Base-by-base conservation (phyloP, 1,284 basidiomycete genomes). In the Fomitiporia mediterranea region DNA sequence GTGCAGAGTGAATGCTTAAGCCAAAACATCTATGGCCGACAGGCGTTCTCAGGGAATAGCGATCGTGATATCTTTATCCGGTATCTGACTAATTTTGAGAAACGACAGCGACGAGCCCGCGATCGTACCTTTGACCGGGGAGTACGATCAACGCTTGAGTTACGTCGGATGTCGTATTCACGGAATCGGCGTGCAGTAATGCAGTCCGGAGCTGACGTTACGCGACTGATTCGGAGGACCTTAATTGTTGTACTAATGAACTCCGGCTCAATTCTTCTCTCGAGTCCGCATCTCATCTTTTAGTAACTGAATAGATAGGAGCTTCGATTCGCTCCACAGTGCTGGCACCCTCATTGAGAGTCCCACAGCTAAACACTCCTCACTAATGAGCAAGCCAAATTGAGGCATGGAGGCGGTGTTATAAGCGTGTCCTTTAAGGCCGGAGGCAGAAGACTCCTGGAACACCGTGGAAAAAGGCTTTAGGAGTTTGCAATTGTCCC, bases 401-500 rank as follows among this genome's bases (percentile, higher is more conserved):
- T 25, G 15, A 25, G 25, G 17, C 30, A 28, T 17, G 13, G 44
- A 46, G 44, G 44, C 44, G 15, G 44, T 46, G 44, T 17, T 30
- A 28, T 46, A 30, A 46, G 23, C 9, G 7, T 46, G 27, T 25
- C 11, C 25, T 1, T 28, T 8, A 19, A 40, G 39, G 39, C 39
- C 39, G 39, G 39, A 40, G 2, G 44, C 25, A 46, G 30, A 46
- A 30, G 27, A 39, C 50, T 9, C 38, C 15, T 40, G 37, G 38
- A 30, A 38, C 38, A 51, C 37, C 50, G 50, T 51, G 50, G 50
- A 51, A 39, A 34, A n/a, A 21, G 15, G 32, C 4, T 23, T 21
- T n/a, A 49, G 17, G 35, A 9, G 13, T 15, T 30, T 32, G 17
- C 47, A 35, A 49, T 30, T n/a, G 27, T n/a, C 28, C 37, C 39